Evolutionary conservation across 1,284 basidiomycete genomes (phyloP).

Genomic region (Marasmius fiardii): DNA sequence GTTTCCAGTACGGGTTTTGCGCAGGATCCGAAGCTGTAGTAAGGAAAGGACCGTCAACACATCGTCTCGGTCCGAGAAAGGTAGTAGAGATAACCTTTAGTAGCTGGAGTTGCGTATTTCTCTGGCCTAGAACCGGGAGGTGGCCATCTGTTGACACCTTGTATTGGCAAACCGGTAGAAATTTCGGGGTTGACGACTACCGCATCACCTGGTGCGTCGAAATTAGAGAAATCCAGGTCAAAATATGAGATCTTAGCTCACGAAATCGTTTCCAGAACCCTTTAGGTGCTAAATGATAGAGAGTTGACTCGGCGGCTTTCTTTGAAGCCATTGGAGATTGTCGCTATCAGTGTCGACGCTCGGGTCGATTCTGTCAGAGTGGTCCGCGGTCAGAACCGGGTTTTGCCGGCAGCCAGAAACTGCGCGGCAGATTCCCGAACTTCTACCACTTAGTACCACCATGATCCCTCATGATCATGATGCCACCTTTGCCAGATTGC

Average conservation of each 20-base stretch:
- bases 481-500: no score
- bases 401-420: no score
- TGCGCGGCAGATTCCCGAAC: no score
- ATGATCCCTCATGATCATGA: no score
- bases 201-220: conserved; percentile 56
- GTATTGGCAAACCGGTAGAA: conserved; percentile 86
- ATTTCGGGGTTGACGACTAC: conserved; percentile 86
- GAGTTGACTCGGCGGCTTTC: conserved; percentile 77
- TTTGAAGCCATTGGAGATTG: conserved; percentile 55
- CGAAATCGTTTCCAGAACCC: conserved; percentile 96
- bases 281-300: conserved; percentile 84
- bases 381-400: no score
- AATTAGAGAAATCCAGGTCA: conserved; percentile 4
- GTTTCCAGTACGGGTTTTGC: conserved; percentile 90
- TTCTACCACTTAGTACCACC: no score
- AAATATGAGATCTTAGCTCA: conserved; percentile 39
- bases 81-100: conserved; percentile 57
- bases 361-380: no score
- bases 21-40: conserved; percentile 72
- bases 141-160: conserved; percentile 74
- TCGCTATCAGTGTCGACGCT: no score
- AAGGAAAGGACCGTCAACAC: conserved; percentile 11
- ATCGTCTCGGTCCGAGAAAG: not conserved
- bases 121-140: conserved; percentile 87
- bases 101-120: conserved; percentile 82